phyloP scores from a whole-genome alignment of 2,329 filamentous ascomycete species.

The Aspergillus nomiae region DNA sequence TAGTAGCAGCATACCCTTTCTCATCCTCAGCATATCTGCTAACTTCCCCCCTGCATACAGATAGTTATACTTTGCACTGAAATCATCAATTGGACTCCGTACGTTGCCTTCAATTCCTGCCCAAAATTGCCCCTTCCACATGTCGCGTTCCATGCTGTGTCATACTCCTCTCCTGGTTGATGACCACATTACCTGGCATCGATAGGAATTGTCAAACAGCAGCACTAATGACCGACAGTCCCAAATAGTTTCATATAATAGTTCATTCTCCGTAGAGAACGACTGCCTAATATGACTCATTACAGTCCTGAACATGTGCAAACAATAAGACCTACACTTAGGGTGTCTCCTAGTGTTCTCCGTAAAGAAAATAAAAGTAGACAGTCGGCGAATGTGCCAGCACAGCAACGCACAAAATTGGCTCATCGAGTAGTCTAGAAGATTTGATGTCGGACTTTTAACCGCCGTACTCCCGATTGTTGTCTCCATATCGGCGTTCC shows the following conservation, averaged over 20 bases:
- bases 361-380: neutral
- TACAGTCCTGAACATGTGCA: neutral
- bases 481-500: neutral
- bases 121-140: neutral
- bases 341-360: neutral
- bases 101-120: neutral
- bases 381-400: neutral
- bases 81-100: neutral
- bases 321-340: neutral
- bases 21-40: neutral
- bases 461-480: neutral
- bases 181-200: no score
- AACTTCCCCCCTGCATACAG: neutral
- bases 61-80: neutral
- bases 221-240: neutral
- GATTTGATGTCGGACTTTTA: neutral
- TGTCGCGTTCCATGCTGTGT: neutral
- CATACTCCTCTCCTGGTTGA: neutral
- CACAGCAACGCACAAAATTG: neutral
- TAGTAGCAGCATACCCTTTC: neutral
- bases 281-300: neutral
- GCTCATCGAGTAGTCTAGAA: neutral
- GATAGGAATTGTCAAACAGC: neutral
- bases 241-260: neutral
- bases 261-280: neutral